These are phyloP conservation scores for Ceratonia siliqua DNA, from an alignment of 306 rosid species.

Conservation along the genomic window DNA sequence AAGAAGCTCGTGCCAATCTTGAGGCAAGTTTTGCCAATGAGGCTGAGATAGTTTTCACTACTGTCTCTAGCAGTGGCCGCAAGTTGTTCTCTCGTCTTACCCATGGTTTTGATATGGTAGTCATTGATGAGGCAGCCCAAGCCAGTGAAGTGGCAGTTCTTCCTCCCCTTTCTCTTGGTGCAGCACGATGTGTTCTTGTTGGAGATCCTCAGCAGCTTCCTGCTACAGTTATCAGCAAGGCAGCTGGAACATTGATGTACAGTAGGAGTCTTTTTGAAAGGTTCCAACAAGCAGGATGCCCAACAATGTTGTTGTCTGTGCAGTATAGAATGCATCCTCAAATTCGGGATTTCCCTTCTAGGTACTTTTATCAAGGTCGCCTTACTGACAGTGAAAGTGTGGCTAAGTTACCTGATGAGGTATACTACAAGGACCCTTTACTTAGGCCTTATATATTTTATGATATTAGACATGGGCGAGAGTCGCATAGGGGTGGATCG, in stretches of 20 bases:
- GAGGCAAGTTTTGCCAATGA: constrained; percentile 99
- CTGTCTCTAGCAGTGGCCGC: constrained; percentile 98
- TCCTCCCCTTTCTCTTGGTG: constrained; percentile 98
- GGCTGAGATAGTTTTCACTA: constrained; percentile 96
- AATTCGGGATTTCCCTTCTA: constrained; percentile 94
- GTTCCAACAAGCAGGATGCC: constrained; percentile 96
- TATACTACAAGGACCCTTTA: constrained; percentile 76
- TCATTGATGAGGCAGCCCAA: constrained; percentile 98
- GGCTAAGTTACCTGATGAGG: constrained; percentile 74
- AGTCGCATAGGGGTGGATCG: constrained; percentile 97
- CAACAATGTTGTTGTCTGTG: constrained; percentile 91
- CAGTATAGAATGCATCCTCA: constrained; percentile 99
- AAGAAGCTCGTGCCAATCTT: constrained; percentile 93
- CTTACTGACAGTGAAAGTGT: constrained; percentile 91
- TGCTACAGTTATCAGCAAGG: constrained; percentile 98
- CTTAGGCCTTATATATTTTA: constrained; percentile 88
- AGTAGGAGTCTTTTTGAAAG: constrained; percentile 97
- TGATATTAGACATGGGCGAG: constrained; percentile 93
- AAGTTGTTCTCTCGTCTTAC: constrained; percentile 95
- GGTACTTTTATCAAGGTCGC: constrained; percentile 96
- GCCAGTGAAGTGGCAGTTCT: constrained; percentile 96
- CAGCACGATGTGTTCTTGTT: constrained; percentile 96
- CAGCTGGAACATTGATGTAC: constrained; percentile 95
- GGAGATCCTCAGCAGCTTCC: constrained; percentile 99
- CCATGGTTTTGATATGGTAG: constrained; percentile 99